Base-by-base conservation (phyloP, 140 eudicot species). In the Cichorium intybus region DNA sequence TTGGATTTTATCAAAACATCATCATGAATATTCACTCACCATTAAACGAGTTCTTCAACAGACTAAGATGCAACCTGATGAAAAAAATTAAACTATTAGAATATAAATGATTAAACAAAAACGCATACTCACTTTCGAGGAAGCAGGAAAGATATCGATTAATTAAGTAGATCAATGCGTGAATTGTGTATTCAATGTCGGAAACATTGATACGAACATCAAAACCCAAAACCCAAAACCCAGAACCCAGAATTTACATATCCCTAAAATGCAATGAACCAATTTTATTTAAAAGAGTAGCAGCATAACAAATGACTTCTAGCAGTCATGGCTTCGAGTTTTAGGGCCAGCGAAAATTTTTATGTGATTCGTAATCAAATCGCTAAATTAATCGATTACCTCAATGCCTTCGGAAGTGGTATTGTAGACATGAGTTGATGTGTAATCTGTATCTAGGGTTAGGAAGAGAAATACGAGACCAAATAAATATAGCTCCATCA, bases 401-500 rank as follows among this genome's bases (percentile, higher is more conserved):
- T 88, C 89, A 33, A 92, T 96, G 71, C 96, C 95, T 71, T 92
- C 88, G 10, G 96, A 75, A 18, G 78, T 60, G 5, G 82, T 84
- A 53, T 95, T 84, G 57, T 77, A 82, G 20, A 74, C 95, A 11
- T 84, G 84, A 28, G 79, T 18, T 5, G 95, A 67, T 0, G 82
- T 45, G 39, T 68, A 79, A 56, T 82, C 92, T 2, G 89, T 72
- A 28, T 88, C 98, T 51, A 92, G 84, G 56, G 87, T 76, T 21
- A 92, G 79, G 53, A 87, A 78, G 2, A 92, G 82, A 24, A 85
- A 83, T 10, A 88, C 95, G 28, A 92, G 64, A 1, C 72, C 95
- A 46, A 92, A 88, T 57, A 83, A 92, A 3, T 87, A 79, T 9
- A 88, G n/a, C 23, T 93, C 95, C 97, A 92, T 92, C 34, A 75